Base-by-base conservation (phyloP, 176 grass and related monocot species). In the Zoysia pacifica region DNA sequence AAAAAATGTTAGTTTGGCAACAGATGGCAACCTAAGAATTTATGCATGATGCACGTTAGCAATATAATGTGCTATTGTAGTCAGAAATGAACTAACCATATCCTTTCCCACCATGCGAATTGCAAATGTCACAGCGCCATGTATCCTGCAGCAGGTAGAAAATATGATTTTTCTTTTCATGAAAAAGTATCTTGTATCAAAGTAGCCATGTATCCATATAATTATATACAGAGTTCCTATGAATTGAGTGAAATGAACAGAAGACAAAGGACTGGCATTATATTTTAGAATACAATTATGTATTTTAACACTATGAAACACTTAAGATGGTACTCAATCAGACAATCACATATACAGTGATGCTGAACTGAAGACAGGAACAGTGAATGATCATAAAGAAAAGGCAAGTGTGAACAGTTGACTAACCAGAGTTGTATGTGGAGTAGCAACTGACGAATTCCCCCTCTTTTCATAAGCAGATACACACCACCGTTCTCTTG, bases 401-500 rank as follows among this genome's bases (percentile, higher is more conserved):
- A 69, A 70, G 37, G 6, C 14, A 77, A 42, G 19, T 39, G 45
- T 62, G 44, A 83, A 11, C 9, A 45, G 47, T 58, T 46, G 89
- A 83, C 86, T 89, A 75, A 99, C 96, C 88, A 55, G 69, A 83
- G 82, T 48, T 70, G 84, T 82, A 62, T 91, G 96, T 61, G 90
- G 90, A 79, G 90, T 76, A 83, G 89, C 87, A 83, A 65, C 89
- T 38, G 86, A 92, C 42, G 90, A 47, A 89, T 88, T 91, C 67
- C 93, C 86, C 81, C 84, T 86, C 70, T 91, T 95, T 20, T 99
- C 93, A 89, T 99, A 95, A 58, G 91, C 79, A 14, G 97, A 96
- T 20, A 96, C 88, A 58, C 93, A 99, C 93, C 93, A 99, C 55
- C 97, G 91, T 87, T 99, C 93, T 91, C 87, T 93, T 84, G 97